Evolutionary conservation across 129 eudicot species (phyloP).

Genomic region (Scalesia atractyloides): DNA sequence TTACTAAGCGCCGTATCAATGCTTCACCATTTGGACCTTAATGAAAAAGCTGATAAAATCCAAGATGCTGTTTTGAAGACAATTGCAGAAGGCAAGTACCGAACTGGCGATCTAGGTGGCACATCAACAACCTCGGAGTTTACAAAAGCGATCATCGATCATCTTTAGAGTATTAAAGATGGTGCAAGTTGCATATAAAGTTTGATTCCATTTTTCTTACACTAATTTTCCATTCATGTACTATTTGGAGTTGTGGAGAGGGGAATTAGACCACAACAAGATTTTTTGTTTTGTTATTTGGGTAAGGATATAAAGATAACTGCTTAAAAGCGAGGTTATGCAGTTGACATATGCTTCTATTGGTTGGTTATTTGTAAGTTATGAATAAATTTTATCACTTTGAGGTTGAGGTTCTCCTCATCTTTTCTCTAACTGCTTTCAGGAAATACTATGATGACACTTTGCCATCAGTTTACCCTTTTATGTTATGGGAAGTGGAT

Average conservation of each 20-base stretch:
- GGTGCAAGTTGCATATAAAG: slow-evolving; percentile 33
- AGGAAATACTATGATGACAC: slow-evolving; percentile 6
- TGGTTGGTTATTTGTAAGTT: slow-evolving; percentile 32
- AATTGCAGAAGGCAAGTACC: slow-evolving; percentile 89
- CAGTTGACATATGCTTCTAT: slow-evolving; percentile 30
- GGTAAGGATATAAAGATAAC: slow-evolving; percentile 18
- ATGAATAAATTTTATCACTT: slow-evolving; percentile 32
- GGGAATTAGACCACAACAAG: slow-evolving; percentile 35
- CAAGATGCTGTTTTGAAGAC: slow-evolving; percentile 83
- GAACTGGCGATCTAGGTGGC: slow-evolving; percentile 96
- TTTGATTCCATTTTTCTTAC: slow-evolving; percentile 27
- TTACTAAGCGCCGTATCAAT: slow-evolving; percentile 86
- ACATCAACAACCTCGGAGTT: slow-evolving; percentile 79
- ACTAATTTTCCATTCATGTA: slow-evolving; percentile 37
- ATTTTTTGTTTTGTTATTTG: slow-evolving; percentile 18
- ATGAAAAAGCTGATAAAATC: slow-evolving; percentile 81
- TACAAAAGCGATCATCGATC: slow-evolving; percentile 85
- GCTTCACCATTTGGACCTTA: slow-evolving; percentile 84
- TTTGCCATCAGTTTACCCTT: not conserved
- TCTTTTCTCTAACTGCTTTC: slow-evolving; percentile 2
- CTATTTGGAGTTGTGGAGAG: slow-evolving; percentile 32
- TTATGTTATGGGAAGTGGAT: not conserved
- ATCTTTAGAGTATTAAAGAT: slow-evolving; percentile 48
- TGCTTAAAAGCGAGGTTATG: slow-evolving; percentile 34
- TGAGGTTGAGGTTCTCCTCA: slow-evolving; percentile 13